phyloP scores from a whole-genome alignment of 805 yeast genomes.

The Clavispora asparagi region DNA sequence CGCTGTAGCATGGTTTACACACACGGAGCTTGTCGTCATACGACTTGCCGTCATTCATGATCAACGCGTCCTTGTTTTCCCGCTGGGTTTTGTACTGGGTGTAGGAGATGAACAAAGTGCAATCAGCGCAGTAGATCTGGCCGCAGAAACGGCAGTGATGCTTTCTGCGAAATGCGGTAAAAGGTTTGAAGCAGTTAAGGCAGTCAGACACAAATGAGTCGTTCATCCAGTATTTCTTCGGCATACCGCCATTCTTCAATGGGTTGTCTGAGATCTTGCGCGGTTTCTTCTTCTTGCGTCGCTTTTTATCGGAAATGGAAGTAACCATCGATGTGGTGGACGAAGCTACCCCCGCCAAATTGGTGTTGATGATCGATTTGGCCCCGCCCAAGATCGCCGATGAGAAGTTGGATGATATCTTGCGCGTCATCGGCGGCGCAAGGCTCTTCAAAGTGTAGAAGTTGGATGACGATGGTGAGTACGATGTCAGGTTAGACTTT shows the following conservation, averaged over 20 bases:
- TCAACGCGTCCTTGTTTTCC: slow-evolving; percentile 12
- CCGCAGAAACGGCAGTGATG: slow-evolving; percentile 97
- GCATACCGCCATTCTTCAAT: slow-evolving; percentile 47
- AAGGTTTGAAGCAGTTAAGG: slow-evolving; percentile 71
- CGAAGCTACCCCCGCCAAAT: slow-evolving; percentile 22
- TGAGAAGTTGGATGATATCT: slow-evolving; percentile 28
- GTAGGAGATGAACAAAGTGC: slow-evolving; percentile 67
- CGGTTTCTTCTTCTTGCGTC: slow-evolving; percentile 24
- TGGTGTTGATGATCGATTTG: slow-evolving; percentile 26
- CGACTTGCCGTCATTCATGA: slow-evolving; percentile 18
- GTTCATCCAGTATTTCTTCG: slow-evolving; percentile 91
- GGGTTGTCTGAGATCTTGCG: slow-evolving; percentile 35
- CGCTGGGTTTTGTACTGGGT: slow-evolving; percentile 43
- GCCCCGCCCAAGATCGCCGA: slow-evolving; percentile 35
- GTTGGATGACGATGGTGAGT: slow-evolving; percentile 22
- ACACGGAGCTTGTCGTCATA: slow-evolving; percentile 70
- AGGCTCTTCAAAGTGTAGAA: slow-evolving; percentile 21
- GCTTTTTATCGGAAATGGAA: slow-evolving; percentile 11
- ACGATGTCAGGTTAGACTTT: neutral
- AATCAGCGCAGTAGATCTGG: slow-evolving; percentile 82
- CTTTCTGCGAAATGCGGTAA: slow-evolving; percentile 80
- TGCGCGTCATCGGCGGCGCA: slow-evolving; percentile 17
- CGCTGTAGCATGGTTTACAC: slow-evolving; percentile 71
- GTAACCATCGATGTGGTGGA: slow-evolving; percentile 27
- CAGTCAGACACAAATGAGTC: slow-evolving; percentile 90